Evolutionary conservation across 2,329 filamentous ascomycete species (phyloP).

Genomic region (Microcera coccophila): DNA sequence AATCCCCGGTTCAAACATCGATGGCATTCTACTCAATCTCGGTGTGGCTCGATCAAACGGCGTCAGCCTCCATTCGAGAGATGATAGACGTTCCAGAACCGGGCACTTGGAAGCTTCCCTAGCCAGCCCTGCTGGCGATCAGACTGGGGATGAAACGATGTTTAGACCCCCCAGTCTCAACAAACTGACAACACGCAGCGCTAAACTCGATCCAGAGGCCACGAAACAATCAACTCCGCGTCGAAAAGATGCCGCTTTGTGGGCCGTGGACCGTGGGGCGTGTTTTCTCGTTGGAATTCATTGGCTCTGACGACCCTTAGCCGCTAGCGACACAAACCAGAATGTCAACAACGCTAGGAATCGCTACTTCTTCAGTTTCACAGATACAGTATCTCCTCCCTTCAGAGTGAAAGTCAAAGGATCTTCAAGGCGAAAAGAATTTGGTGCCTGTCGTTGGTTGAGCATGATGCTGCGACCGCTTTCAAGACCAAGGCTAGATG

Average conservation of each 20-base stretch:
- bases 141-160: too few relatives aligned
- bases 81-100: not conserved
- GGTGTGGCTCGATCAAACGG: not conserved
- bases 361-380: not conserved
- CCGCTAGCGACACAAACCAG: not conserved
- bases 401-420: too few relatives aligned
- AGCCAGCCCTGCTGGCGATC: not conserved
- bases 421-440: too few relatives aligned
- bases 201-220: not conserved
- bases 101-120: constrained; percentile 1
- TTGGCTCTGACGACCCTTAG: not conserved
- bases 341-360: not conserved
- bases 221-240: not conserved
- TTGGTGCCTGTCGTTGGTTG: too few relatives aligned
- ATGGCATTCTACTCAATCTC: not conserved
- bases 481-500: constrained; percentile 4
- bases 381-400: not conserved
- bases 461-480: constrained; percentile 1
- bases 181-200: not conserved
- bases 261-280: not conserved
- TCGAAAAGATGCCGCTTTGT: not conserved
- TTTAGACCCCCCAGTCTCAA: too few relatives aligned
- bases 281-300: not conserved
- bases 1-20: not conserved
- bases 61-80: not conserved